phyloP scores from a whole-genome alignment of 805 yeast species.

The Saturnispora sekii region DNA sequence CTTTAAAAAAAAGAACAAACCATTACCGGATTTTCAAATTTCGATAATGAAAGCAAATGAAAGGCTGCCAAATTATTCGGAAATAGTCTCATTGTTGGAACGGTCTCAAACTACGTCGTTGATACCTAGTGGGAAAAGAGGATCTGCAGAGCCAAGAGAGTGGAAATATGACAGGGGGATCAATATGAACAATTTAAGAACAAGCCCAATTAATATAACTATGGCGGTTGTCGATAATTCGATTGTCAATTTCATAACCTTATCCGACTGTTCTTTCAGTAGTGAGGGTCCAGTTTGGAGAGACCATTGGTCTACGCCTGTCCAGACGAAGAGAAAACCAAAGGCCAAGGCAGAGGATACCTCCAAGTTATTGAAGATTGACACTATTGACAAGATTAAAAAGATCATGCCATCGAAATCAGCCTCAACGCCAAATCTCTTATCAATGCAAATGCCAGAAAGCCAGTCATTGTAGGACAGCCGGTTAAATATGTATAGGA shows the following conservation, averaged over 20 bases:
- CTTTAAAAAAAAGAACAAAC: conserved; percentile 63
- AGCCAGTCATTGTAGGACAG: neutral
- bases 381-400: conserved; percentile 5
- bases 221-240: conserved; percentile 74
- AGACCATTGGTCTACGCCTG: conserved; percentile 16
- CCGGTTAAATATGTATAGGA: neutral
- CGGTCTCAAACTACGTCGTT: conserved; percentile 16
- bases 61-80: conserved; percentile 37
- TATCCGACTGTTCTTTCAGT: conserved; percentile 41
- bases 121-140: conserved; percentile 5
- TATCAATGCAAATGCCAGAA: neutral
- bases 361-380: conserved; percentile 2
- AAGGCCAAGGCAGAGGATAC: conserved; percentile 2
- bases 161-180: conserved; percentile 13
- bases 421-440: conserved; percentile 6
- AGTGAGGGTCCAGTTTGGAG: conserved; percentile 23
- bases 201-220: conserved; percentile 27
- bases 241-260: conserved; percentile 52
- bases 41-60: conserved; percentile 42
- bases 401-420: conserved; percentile 3
- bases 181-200: conserved; percentile 9
- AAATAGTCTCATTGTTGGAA: conserved; percentile 31
- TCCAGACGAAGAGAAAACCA: neutral
- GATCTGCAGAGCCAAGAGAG: neutral
- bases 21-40: conserved; percentile 66